Evolutionary conservation across 805 yeast genomes (phyloP).

Genomic region (Yamadazyma akitaensis): DNA sequence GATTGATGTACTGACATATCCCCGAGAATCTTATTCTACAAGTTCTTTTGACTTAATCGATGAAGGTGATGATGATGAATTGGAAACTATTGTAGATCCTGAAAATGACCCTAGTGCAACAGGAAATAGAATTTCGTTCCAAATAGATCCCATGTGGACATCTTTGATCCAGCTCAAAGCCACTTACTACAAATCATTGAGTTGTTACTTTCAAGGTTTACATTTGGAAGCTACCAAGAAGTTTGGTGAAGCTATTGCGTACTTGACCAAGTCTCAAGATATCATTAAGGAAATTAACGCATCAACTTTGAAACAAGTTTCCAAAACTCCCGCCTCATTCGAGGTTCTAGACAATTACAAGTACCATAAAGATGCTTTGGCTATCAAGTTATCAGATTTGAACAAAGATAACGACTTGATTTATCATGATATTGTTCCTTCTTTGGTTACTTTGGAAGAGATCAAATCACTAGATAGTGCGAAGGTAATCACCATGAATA

Average conservation of each 20-base stretch:
- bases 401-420: conserved; percentile 87
- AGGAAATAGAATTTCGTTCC: conserved; percentile 20
- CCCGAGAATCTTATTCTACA: conserved; percentile 9
- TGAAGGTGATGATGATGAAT: conserved; percentile 26
- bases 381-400: conserved; percentile 40
- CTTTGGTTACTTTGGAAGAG: conserved; percentile 55
- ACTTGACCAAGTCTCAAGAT: conserved; percentile 49
- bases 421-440: conserved; percentile 76
- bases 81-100: conserved; percentile 14
- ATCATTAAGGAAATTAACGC: conserved; percentile 32
- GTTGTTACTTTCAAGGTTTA: conserved; percentile 58
- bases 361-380: conserved; percentile 38
- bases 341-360: conserved; percentile 40
- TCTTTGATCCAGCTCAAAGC: conserved; percentile 50
- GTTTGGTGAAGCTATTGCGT: conserved; percentile 76
- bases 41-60: conserved; percentile 20
- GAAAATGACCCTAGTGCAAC: conserved; percentile 22
- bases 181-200: conserved; percentile 54
- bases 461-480: conserved; percentile 69
- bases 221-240: conserved; percentile 53
- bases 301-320: conserved; percentile 22
- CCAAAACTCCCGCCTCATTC: conserved; percentile 27
- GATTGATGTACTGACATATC: conserved; percentile 7
- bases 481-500: conserved; percentile 52
- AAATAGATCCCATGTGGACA: conserved; percentile 46